Conservation (phyloP, 1,284 basidiomycete genomes). For the Moniliophthora roreri region DNA sequence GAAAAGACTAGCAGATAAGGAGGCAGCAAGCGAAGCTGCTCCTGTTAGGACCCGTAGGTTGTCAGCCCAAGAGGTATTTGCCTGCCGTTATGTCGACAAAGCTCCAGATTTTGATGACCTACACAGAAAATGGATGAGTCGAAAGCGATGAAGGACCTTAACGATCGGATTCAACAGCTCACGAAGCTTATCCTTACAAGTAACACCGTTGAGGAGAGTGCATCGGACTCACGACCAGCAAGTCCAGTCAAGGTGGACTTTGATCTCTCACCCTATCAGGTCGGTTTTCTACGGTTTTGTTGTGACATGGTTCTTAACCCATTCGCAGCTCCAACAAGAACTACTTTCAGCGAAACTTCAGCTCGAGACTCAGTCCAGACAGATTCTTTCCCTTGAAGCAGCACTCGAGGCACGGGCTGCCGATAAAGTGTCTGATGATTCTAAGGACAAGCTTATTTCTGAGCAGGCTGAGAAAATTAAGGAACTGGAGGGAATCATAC, state of each 20-base stretch:
- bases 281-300: slow-evolving; percentile 27
- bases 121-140: slow-evolving; percentile 73
- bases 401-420: slow-evolving; percentile 59
- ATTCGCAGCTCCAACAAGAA: slow-evolving; percentile 76
- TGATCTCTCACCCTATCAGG: slow-evolving; percentile 81
- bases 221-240: slow-evolving; percentile 60
- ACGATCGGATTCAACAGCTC: slow-evolving; percentile 78
- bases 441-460: slow-evolving; percentile 69
- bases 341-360: slow-evolving; percentile 73
- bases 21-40: slow-evolving; percentile 42
- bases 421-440: slow-evolving; percentile 54
- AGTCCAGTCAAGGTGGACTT: slow-evolving; percentile 86
- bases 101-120: neutral
- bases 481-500: slow-evolving; percentile 63
- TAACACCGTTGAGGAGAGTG: slow-evolving; percentile 67
- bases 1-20: slow-evolving; percentile 64
- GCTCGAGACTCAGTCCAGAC: slow-evolving; percentile 74
- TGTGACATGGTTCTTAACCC: neutral
- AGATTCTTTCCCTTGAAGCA: slow-evolving; percentile 79
- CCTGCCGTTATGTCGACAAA: neutral
- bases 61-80: slow-evolving; percentile 67
- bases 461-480: slow-evolving; percentile 70
- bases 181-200: slow-evolving; percentile 88
- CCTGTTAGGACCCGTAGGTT: slow-evolving; percentile 50
- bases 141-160: slow-evolving; percentile 79